phyloP scores from a whole-genome alignment of 805 yeast genomes.

The Debaryomyces hansenii region DNA sequence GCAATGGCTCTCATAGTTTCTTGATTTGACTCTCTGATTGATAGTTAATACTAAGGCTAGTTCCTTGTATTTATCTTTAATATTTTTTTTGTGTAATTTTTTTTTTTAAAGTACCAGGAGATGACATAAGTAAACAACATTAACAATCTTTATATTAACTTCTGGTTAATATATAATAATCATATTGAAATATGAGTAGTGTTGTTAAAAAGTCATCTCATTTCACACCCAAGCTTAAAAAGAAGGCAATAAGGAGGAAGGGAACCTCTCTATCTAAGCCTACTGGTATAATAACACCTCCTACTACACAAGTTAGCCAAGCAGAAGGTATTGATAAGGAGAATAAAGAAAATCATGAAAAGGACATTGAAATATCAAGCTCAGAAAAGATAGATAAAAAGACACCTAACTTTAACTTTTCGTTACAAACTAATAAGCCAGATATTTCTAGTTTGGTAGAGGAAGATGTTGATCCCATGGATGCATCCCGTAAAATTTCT shows the following conservation, averaged over 20 bases:
- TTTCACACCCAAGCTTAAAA: slow-evolving; percentile 58
- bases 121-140: slow-evolving; percentile 1
- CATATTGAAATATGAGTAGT: slow-evolving; percentile 39
- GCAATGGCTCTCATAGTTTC: slow-evolving; percentile 6
- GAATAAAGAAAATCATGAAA: background rate
- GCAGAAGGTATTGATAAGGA: background rate
- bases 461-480: slow-evolving; percentile 29
- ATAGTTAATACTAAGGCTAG: background rate
- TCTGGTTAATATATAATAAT: background rate
- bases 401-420: slow-evolving; percentile 4
- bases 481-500: slow-evolving; percentile 8
- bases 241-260: slow-evolving; percentile 21
- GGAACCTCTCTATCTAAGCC: slow-evolving; percentile 4
- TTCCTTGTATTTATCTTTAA: background rate
- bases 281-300: slow-evolving; percentile 3
- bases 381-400: background rate
- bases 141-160: background rate
- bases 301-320: slow-evolving; percentile 2
- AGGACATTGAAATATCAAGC: background rate
- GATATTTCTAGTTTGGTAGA: background rate
- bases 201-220: slow-evolving; percentile 53
- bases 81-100: slow-evolving; percentile 7
- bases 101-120: slow-evolving; percentile 1
- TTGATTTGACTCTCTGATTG: background rate
- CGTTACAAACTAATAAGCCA: slow-evolving; percentile 3